Percentiles rank a stretch among this genome's conserved stretches.
Conservation (phyloP, 2,329 filamentous ascomycete genomes). For the Fusarium sp. region DNA sequence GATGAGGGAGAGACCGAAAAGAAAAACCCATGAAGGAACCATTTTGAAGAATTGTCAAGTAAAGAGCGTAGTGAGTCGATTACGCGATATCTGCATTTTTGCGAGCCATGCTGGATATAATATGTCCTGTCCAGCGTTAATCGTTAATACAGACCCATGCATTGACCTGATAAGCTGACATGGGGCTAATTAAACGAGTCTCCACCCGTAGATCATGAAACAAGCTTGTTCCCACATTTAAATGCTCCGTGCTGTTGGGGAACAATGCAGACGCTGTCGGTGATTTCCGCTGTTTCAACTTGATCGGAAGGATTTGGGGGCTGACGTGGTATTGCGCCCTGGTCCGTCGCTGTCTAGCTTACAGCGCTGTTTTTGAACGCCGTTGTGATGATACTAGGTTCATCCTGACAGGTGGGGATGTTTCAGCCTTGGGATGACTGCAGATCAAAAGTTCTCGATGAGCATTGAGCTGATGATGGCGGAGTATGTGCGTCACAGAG, state of each 20-base stretch:
- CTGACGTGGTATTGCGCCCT: not conserved
- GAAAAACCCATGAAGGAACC: not conserved
- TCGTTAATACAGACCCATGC: too few relatives aligned
- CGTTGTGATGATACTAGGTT: not conserved
- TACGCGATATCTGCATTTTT: not conserved
- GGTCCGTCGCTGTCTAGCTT: not conserved
- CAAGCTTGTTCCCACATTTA: not conserved
- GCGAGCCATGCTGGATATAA: not conserved
- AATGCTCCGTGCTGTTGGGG: not conserved
- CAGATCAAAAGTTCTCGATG: not conserved
- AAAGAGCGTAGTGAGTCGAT: too few relatives aligned
- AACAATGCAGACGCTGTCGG: not conserved
- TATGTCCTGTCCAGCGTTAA: too few relatives aligned
- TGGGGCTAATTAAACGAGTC: not conserved
- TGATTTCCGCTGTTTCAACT: not conserved
- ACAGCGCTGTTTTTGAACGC: too few relatives aligned
- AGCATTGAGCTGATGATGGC: not conserved
- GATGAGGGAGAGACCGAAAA: not conserved
- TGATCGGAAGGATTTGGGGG: not conserved
- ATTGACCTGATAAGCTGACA: not conserved
- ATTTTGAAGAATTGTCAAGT: not conserved
- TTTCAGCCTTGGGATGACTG: not conserved
- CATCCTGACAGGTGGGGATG: not conserved
- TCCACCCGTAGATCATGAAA: not conserved
- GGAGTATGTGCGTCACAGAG: not conserved